Evolutionary conservation across 805 yeast species (phyloP), one percentile per base, ranked within the genome.

Genomic region (Naumovozyma baii): DNA sequence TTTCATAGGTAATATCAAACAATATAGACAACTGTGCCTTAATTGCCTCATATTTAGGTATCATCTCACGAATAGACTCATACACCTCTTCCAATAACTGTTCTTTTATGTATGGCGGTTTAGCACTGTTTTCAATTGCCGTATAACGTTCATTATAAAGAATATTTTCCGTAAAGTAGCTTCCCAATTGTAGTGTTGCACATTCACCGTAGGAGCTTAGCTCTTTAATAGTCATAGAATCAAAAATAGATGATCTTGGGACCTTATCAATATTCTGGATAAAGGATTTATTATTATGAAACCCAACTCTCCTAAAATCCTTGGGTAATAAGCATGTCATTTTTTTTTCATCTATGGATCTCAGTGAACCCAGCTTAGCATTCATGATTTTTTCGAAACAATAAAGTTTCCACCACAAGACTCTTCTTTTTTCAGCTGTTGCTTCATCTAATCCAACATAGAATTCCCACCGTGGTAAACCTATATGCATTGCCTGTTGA

Each of bases 391-490:
- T 55, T 39, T 57, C 63, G 37, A 47, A 46, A 29, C 39, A 36
- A 37, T 51, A 60, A 20, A 56, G 40, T 29, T 48, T 47, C 64
- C 64, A 60, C 59, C 59, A 57, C 4, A 50, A 25, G 9, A 19
- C 35, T 39, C 64, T 46, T 34, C 58, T 48, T 28, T 49, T 45
- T 37, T 57, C 63, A 7, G 63, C 62, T 2, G 42, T 36, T 5
- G 37, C 43, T 40, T 59, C 62, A 36, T 52, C 55, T 38, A 59
- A 36, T 4, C 62, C 62, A n/a, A 57, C 55, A 39, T 57, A 57
- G 37, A 39, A 56, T 35, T 60, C 64, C 64, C 64, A 60, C 14
- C 61, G 48, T 8, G 51, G 45, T 3, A 59, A 40, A 3, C 64
- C 64, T 37, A 50, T 39, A n/a, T 38, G 46, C 13, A 43, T 39